Percentiles rank a stretch among this genome's conserved stretches.
Evolutionary conservation across 768 basidiomycete species (phyloP).

Genomic region (Boletus pseudo-olivaceus): DNA sequence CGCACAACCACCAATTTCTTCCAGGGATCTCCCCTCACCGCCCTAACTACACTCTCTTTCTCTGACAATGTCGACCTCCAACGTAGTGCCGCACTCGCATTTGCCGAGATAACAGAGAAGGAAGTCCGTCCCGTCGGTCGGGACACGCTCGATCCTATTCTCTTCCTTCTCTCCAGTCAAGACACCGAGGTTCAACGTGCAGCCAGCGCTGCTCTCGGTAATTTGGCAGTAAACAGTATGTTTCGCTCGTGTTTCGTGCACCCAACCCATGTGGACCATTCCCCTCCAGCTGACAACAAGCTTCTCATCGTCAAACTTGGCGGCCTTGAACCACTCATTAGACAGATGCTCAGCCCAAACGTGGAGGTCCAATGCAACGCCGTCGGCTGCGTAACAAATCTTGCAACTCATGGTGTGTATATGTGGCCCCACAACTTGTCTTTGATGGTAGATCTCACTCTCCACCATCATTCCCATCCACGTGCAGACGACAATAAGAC

Average conservation of each 20-base stretch:
- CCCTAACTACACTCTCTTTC: slow-evolving; percentile 95
- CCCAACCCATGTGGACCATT: slow-evolving; percentile 8
- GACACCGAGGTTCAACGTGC: slow-evolving; percentile 99
- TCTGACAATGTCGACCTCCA: slow-evolving; percentile 99
- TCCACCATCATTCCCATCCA: slow-evolving; percentile 7
- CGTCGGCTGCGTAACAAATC: slow-evolving; percentile 97
- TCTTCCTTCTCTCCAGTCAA: slow-evolving; percentile 94
- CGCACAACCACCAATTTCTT: slow-evolving; percentile 99
- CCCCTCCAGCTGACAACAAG: slow-evolving; percentile 87
- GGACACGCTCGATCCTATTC: slow-evolving; percentile 96
- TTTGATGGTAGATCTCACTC: slow-evolving; percentile 2
- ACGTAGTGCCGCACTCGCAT: slow-evolving; percentile 94
- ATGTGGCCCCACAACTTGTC: not conserved
- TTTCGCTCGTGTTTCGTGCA: slow-evolving; percentile 23
- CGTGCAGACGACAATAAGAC: slow-evolving; percentile 95
- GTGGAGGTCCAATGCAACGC: slow-evolving; percentile 99
- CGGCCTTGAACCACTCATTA: slow-evolving; percentile 94
- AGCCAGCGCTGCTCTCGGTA: slow-evolving; percentile 94
- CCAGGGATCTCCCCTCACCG: slow-evolving; percentile 84
- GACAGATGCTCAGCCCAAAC: slow-evolving; percentile 98
- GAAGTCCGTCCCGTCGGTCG: slow-evolving; percentile 95
- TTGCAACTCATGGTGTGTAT: slow-evolving; percentile 90
- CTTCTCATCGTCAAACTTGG: slow-evolving; percentile 97
- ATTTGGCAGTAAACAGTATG: slow-evolving; percentile 96
- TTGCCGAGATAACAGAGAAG: slow-evolving; percentile 99